Evolutionary conservation across 768 basidiomycete species (phyloP), one percentile per base, ranked within the genome.

Genomic region (Tricholomella constricta): DNA sequence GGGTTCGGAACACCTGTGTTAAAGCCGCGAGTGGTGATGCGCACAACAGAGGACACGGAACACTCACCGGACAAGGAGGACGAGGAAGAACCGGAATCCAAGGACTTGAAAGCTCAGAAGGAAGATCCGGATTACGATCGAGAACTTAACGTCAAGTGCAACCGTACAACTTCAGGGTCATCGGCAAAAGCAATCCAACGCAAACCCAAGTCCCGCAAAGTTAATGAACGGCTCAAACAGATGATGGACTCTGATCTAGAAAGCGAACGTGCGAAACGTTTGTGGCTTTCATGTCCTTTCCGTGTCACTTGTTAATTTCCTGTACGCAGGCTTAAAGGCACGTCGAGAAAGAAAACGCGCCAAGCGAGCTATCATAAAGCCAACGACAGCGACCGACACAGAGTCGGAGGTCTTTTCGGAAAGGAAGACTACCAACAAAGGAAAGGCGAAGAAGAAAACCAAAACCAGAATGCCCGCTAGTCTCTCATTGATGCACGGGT

Each of bases 401-500:
- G 55, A 66, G 9, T 43, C 55, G 23, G 59, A 55, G 11, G 26
- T 45, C 17, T 45, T 51, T 23, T 31, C 55, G n/a, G 48, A 52
- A 50, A 58, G 51, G 40, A 59, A 46, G 40, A 50, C 29, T 27
- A 57, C 46, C 47, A 63, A 45, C 38, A 64, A 70, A 65, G 9
- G 47, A 27, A 65, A 35, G 41, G 62, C 55, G 35, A 63, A 38
- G 42, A 64, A 64, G 48, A 65, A 58, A 27, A 52, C 62, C 36
- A 70, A 66, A 47, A 69, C 66, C n/a, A 78, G 69, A 40, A 51
- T 74, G 9, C 72, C 79, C 8, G 68, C 78, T 1, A 82, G 78
- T 4, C 72, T 87, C 29, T 84, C 85, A 0, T 71, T 89, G 23
- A 83, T 89, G 82, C 83, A 87, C 55, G 84, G 84, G 0, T 86